phyloP scores from a whole-genome alignment of 371 early-diverging fungal species.

The Mortierella sp. region DNA sequence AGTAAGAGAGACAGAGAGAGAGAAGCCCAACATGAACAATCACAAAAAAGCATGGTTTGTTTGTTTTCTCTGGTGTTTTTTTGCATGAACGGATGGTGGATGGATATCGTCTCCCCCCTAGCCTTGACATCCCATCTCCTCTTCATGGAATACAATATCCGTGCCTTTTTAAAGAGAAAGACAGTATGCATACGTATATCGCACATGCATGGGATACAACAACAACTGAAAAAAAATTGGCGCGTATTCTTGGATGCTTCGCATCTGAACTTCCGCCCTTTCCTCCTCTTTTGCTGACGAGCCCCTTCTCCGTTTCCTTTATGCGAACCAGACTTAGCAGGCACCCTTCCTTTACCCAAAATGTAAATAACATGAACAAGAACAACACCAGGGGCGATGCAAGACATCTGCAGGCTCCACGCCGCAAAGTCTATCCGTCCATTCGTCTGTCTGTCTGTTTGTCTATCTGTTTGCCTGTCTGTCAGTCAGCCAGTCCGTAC shows the following conservation, averaged over 20 bases:
- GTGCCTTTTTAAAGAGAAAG: not conserved
- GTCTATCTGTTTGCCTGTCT: not conserved
- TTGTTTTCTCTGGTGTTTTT: not conserved
- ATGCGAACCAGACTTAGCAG: not conserved
- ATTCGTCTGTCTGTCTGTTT: not conserved
- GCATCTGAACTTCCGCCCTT: slow-evolving; percentile 9
- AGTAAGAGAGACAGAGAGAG: not conserved
- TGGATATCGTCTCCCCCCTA: not conserved
- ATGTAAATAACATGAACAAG: not conserved
- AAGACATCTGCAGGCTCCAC: not conserved
- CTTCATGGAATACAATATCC: not conserved
- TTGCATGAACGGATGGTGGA: slow-evolving; percentile 16
- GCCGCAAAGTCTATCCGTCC: not conserved
- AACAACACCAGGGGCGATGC: slow-evolving; percentile 2
- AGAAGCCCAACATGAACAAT: too few species aligned
- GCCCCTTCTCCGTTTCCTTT: not conserved
- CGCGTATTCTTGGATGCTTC: slow-evolving; percentile 12
- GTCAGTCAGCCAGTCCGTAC: too few species aligned
- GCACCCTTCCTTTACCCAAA: not conserved
- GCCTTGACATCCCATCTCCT: not conserved
- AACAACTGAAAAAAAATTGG: not conserved
- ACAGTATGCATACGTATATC: slow-evolving; percentile 5
- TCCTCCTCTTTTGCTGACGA: not conserved
- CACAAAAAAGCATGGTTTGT: not conserved
- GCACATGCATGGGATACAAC: slow-evolving; percentile 10